These are phyloP conservation scores for Volvox reticuliferus DNA, from an alignment of 139 green algal species.

Conservation along the genomic window DNA sequence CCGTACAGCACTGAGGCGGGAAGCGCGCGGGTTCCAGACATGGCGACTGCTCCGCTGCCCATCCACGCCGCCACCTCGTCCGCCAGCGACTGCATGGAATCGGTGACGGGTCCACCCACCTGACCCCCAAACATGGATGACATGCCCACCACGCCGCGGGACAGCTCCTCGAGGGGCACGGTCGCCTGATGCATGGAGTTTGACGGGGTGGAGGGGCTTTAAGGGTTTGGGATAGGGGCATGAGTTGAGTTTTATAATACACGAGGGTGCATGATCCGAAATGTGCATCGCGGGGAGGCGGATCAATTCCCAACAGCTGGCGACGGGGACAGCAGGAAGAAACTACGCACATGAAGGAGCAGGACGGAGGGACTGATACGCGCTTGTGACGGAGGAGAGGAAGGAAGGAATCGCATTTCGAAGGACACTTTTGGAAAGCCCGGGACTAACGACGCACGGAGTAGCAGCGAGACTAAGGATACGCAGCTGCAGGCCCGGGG, in stretches of 20 bases:
- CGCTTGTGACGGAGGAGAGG: too few species aligned
- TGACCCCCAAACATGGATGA: constrained; percentile 59
- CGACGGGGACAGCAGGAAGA: too few species aligned
- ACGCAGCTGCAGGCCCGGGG: too few species aligned
- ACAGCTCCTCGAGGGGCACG: constrained; percentile 62
- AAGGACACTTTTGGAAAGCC: too few species aligned
- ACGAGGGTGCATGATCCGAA: too few species aligned
- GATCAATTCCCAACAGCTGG: too few species aligned
- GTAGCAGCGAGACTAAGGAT: too few species aligned
- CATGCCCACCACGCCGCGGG: constrained; percentile 60
- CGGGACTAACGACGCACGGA: too few species aligned
- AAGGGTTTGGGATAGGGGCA: background rate
- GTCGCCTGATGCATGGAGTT: constrained; percentile 25
- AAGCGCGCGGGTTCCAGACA: constrained; percentile 48
- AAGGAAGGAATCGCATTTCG: too few species aligned
- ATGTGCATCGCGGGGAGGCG: too few species aligned
- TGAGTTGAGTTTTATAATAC: background rate
- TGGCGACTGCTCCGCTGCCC: constrained; percentile 41
- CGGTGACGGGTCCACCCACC: constrained; percentile 60
- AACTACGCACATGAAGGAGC: too few species aligned
- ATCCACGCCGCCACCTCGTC: constrained; percentile 70
- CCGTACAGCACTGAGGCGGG: background rate
- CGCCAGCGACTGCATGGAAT: constrained; percentile 66
- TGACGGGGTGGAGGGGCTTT: background rate
- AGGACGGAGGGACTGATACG: too few species aligned